A percentile compares a stretch with the other conserved stretches of the same genome.
Conservation (phyloP, 2,329 filamentous ascomycete species). For the Chaetomiaceae sp. region DNA sequence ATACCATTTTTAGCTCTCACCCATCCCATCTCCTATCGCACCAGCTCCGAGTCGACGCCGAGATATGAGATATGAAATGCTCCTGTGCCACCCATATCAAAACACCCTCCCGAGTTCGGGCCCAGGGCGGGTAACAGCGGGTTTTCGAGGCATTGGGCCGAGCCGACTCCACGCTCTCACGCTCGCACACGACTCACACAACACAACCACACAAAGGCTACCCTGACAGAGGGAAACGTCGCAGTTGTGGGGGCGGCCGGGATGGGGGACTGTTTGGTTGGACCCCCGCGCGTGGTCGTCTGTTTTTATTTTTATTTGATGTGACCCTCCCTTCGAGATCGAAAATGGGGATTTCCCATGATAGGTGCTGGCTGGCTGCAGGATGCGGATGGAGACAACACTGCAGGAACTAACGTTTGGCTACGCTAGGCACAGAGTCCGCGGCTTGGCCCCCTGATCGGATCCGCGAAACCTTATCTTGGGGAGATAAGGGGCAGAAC, state of each 20-base stretch:
- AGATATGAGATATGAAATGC: not conserved
- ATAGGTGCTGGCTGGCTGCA: no score
- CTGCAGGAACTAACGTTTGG: no score
- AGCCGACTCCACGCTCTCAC: no score
- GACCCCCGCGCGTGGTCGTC: conserved; percentile 4
- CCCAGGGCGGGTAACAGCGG: conserved; percentile 5
- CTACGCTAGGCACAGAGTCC: not conserved
- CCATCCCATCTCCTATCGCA: not conserved
- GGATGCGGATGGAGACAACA: no score
- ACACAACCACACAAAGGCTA: not conserved
- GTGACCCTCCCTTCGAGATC: no score
- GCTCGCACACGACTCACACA: not conserved
- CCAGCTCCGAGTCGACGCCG: not conserved
- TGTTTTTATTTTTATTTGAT: no score
- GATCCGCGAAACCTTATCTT: not conserved
- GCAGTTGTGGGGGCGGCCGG: not conserved
- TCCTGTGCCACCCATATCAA: not conserved
- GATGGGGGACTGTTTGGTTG: no score
- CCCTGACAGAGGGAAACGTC: not conserved
- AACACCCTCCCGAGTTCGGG: no score
- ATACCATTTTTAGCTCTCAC: not conserved
- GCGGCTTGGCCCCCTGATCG: not conserved
- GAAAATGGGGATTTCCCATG: no score
- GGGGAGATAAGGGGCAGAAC: no score
- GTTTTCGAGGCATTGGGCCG: conserved; percentile 3